Percentiles rank a stretch among this genome's conserved stretches.
These are phyloP conservation scores for Penicillium cataractarum DNA, from an alignment of 495 filamentous ascomycete species.

Conservation along the genomic window DNA sequence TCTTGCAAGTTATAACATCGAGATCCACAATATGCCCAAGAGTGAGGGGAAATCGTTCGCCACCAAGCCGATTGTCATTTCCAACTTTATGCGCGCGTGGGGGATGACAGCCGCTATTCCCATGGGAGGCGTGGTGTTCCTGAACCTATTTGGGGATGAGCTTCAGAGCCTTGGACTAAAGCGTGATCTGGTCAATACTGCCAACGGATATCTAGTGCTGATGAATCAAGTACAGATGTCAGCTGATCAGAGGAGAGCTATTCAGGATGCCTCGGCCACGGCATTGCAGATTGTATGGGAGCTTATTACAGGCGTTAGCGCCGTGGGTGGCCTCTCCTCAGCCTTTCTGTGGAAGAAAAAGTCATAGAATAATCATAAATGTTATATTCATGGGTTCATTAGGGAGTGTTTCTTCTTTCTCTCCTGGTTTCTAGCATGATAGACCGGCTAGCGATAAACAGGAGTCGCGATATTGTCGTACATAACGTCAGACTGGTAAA, in stretches of 20 bases:
- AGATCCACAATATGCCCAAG: slow-evolving; percentile 42
- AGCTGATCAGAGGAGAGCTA: slow-evolving; percentile 17
- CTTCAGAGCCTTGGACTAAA: slow-evolving; percentile 18
- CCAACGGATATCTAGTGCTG: slow-evolving; percentile 29
- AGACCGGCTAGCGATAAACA: background rate
- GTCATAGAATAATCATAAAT: background rate
- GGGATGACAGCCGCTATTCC: slow-evolving; percentile 68
- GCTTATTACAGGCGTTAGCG: slow-evolving; percentile 27
- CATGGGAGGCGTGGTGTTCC: slow-evolving; percentile 60
- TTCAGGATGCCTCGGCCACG: slow-evolving; percentile 22
- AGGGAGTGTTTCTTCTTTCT: background rate
- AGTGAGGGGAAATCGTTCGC: slow-evolving; percentile 16
- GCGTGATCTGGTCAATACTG: slow-evolving; percentile 21
- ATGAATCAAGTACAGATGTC: slow-evolving; percentile 29
- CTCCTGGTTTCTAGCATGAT: background rate
- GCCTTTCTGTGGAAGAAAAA: slow-evolving; percentile 25
- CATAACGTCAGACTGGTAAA: background rate
- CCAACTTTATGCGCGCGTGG: slow-evolving; percentile 61
- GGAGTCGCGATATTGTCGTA: background rate
- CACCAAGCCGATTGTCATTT: slow-evolving; percentile 47
- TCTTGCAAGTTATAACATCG: slow-evolving; percentile 52
- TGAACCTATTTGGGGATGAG: slow-evolving; percentile 46
- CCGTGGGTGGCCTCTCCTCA: slow-evolving; percentile 31
- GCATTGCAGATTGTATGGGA: slow-evolving; percentile 32
- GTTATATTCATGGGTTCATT: background rate